These are phyloP conservation scores for Pichia norvegensis DNA, from an alignment of 1,139 yeast species.

Conservation along the genomic window DNA sequence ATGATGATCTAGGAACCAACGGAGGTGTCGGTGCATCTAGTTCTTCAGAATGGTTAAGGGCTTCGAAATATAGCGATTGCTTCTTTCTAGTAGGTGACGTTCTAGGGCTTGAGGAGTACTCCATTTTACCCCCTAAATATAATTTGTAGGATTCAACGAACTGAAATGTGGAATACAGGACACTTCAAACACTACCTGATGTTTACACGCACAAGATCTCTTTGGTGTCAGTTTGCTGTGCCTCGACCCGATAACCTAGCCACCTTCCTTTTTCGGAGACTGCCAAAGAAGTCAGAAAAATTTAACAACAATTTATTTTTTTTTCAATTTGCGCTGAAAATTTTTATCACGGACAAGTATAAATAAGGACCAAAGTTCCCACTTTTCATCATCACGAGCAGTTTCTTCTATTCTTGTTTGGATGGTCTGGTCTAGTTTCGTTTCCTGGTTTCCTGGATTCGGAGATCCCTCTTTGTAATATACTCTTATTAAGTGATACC, in stretches of 20 bases:
- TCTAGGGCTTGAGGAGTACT: neutral
- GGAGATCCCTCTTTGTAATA: neutral
- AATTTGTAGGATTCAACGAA: neutral
- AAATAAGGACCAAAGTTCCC: neutral
- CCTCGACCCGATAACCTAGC: neutral
- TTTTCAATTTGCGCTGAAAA: neutral
- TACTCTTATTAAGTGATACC: neutral
- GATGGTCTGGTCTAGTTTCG: neutral
- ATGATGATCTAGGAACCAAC: neutral
- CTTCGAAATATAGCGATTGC: slow-evolving; percentile 10
- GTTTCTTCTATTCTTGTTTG: neutral
- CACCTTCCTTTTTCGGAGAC: neutral
- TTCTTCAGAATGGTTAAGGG: neutral
- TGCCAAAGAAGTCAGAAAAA: neutral
- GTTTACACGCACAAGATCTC: no score
- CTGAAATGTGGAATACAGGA: no score
- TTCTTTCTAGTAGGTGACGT: neutral
- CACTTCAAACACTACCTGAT: no score
- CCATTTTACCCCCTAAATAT: neutral
- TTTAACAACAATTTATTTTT: no score
- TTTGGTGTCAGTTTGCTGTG: neutral
- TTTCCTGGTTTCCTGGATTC: neutral
- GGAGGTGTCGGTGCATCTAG: neutral
- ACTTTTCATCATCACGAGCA: neutral
- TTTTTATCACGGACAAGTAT: neutral